Evolutionary conservation across 371 early-diverging fungal genomes (phyloP).

Genomic region (Capniomyces stellatus): DNA sequence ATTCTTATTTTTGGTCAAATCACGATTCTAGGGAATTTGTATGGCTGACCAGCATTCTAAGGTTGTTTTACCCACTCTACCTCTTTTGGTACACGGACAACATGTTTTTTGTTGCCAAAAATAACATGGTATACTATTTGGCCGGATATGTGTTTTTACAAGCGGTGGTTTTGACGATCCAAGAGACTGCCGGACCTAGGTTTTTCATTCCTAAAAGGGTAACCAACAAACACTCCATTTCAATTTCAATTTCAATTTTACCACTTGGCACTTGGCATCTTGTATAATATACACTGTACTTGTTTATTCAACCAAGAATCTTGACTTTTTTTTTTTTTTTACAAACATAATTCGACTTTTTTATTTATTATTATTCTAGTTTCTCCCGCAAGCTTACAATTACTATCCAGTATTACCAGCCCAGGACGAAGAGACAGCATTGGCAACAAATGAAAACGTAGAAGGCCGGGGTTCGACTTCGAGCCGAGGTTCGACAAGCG

Average conservation of each 20-base stretch:
- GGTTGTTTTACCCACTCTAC: slow-evolving; percentile 42
- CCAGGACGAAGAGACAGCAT: slow-evolving; percentile 28
- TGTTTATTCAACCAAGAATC: too few species aligned
- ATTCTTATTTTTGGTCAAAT: too few species aligned
- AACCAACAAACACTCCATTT: too few species aligned
- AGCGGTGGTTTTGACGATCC: slow-evolving; percentile 35
- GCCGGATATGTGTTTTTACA: slow-evolving; percentile 36
- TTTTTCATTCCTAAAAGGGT: slow-evolving; percentile 41
- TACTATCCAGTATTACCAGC: slow-evolving; percentile 42
- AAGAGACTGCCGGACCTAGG: slow-evolving; percentile 50
- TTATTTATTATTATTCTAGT: slow-evolving; percentile 17
- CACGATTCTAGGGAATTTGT: slow-evolving; percentile 40
- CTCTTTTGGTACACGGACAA: slow-evolving; percentile 22
- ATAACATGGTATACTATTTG: slow-evolving; percentile 9
- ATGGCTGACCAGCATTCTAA: slow-evolving; percentile 36
- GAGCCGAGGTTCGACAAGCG: too few species aligned
- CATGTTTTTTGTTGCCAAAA: slow-evolving; percentile 13
- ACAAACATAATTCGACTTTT: slow-evolving; percentile 27
- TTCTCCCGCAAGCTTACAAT: slow-evolving; percentile 48
- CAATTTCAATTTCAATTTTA: too few species aligned
- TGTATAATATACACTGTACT: too few species aligned
- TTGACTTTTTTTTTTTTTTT: not conserved
- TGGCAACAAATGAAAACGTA: too few species aligned
- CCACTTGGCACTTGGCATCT: too few species aligned
- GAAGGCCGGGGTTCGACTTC: too few species aligned